phyloP scores from a whole-genome alignment of 2,329 filamentous ascomycete species.

The Pseudogymnoascus sp. region DNA sequence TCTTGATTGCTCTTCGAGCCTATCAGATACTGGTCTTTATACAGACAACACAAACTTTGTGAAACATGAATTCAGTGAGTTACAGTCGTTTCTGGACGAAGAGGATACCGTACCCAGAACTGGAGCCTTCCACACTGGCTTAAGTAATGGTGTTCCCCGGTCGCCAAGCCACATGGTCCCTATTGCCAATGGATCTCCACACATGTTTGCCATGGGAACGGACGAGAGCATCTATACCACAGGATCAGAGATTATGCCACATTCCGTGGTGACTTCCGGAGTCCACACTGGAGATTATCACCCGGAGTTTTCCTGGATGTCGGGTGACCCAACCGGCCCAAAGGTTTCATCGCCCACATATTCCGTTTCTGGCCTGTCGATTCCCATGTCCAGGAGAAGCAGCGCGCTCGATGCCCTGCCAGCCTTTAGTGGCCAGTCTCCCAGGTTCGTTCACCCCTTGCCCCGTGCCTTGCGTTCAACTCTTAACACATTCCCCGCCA shows the following conservation, averaged over 20 bases:
- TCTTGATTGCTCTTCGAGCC: constrained; percentile 25
- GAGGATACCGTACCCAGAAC: constrained; percentile 18
- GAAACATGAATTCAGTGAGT: constrained; percentile 24
- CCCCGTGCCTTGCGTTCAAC: constrained; percentile 13
- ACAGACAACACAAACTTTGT: constrained; percentile 22
- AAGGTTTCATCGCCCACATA: constrained; percentile 22
- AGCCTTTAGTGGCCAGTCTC: constrained; percentile 22
- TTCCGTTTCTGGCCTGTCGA: constrained; percentile 9
- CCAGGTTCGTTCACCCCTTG: constrained; percentile 23
- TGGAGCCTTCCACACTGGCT: constrained; percentile 15
- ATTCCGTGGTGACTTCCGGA: constrained; percentile 2
- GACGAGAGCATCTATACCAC: constrained; percentile 12
- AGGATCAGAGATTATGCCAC: constrained; percentile 15
- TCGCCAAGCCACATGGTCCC: constrained; percentile 14
- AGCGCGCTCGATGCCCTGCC: constrained; percentile 25
- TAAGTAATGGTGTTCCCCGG: constrained; percentile 16
- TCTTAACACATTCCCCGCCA: constrained; percentile 22
- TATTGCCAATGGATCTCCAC: constrained; percentile 13
- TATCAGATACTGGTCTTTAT: constrained; percentile 22
- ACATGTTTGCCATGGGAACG: background rate
- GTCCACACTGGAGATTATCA: constrained; percentile 14
- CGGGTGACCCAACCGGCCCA: constrained; percentile 18
- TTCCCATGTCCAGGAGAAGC: constrained; percentile 20
- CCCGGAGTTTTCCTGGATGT: constrained; percentile 20
- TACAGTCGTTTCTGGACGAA: constrained; percentile 19